Evolutionary conservation across 2,329 filamentous ascomycete genomes (phyloP).

Genomic region (Ophiostoma angusticollis): DNA sequence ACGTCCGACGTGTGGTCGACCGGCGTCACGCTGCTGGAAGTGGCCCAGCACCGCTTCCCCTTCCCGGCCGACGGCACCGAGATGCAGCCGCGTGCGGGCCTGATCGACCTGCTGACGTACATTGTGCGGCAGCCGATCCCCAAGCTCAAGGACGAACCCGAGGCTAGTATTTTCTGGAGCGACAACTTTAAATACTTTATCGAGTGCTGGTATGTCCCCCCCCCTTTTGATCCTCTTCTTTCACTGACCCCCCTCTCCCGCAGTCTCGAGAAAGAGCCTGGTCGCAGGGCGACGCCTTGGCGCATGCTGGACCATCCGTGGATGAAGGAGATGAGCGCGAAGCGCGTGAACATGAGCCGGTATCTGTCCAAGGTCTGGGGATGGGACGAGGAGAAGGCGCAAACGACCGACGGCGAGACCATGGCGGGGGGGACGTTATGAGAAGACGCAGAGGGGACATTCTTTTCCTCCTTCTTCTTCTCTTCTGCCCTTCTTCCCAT

Average conservation of each 20-base stretch:
- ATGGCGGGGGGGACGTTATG: conserved; percentile 7
- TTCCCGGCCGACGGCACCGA: conserved; percentile 95
- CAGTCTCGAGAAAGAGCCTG: conserved; percentile 88
- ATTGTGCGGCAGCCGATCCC: conserved; percentile 94
- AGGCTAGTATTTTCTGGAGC: conserved; percentile 83
- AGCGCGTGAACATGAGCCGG: conserved; percentile 94
- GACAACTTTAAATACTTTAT: conserved; percentile 99
- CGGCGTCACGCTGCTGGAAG: conserved; percentile 92
- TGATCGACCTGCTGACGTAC: conserved; percentile 93
- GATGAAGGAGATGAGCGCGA: conserved; percentile 93
- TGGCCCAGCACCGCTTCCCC: conserved; percentile 96
- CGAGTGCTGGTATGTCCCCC: conserved; percentile 76
- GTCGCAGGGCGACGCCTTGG: conserved; percentile 83
- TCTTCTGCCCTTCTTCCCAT: too few relatives aligned
- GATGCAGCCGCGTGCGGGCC: conserved; percentile 80
- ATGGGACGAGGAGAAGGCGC: conserved; percentile 48
- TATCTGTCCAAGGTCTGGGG: conserved; percentile 95
- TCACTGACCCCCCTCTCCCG: conserved; percentile 9
- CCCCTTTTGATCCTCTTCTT: not conserved
- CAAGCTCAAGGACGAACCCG: conserved; percentile 87
- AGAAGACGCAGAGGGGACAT: too few relatives aligned
- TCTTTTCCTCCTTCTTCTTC: too few relatives aligned
- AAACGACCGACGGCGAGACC: conserved; percentile 5
- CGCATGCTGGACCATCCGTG: conserved; percentile 98
- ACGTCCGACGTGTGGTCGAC: conserved; percentile 98